Base-by-base conservation (phyloP, 805 yeast species). In the Lipomyces orientalis region DNA sequence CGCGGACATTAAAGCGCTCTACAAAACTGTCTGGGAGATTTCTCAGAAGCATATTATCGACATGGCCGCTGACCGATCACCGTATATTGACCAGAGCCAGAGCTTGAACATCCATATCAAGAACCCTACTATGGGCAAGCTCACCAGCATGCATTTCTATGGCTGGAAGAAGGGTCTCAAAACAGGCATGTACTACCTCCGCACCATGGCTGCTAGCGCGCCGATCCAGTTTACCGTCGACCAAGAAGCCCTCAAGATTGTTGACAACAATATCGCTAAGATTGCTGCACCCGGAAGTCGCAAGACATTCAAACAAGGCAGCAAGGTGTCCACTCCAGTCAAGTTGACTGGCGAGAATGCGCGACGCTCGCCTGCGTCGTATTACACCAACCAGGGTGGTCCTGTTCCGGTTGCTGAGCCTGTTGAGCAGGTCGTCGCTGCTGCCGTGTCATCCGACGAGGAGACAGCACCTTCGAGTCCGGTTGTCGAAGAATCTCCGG, bases 131-230 rank as follows among this genome's bases (percentile, higher is more conserved):
- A 90, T 92, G 94, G 97, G 97, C 75, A 95, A 95, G 80, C 85
- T 95, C 77, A 95, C 98, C 5, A 88, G 95, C 72, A 95, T 95
- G 98, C 99, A 95, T 80, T 95, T 95, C 84, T 94, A 95, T 78
- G 98, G 97, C 59, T 95, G 99, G 99, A 90, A 91, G 83, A 92
- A 90, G 83, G 99, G 99, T 69, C 86, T 95, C 78, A 95, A 95
- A 85, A 95, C 99, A 4, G 99, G 99, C 76, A 94, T 95, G 96
- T 95, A 95, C 84, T 95, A 95, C 81, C 83, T 95, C 79, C 89
- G 98, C 81, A 94, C 98, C 10, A 97, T 91, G 84, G 97, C 98
- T 68, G 99, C 99, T 25, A 87, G 97, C 55, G 90, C 97, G 61
- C 98, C 99, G 59, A 95, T 95, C 77, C 97, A 94, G 82, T 94